phyloP scores from a whole-genome alignment of 2,329 filamentous ascomycete genomes.

The Fusarium paranaense region DNA sequence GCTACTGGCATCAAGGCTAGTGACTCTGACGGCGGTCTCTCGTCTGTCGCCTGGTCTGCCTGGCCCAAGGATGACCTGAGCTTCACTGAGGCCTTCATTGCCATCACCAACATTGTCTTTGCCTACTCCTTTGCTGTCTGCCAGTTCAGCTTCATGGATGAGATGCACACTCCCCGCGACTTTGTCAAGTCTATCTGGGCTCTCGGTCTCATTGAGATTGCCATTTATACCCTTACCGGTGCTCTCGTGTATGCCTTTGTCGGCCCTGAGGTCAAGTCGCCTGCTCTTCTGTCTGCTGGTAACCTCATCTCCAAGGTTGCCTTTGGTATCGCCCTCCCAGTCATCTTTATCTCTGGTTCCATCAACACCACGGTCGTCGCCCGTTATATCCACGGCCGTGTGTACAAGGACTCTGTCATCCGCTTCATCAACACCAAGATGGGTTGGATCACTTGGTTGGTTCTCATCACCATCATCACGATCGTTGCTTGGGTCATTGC shows the following conservation, averaged over 20 bases:
- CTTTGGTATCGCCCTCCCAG: conserved; percentile 77
- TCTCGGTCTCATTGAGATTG: conserved; percentile 71
- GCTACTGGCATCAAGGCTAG: conserved; percentile 65
- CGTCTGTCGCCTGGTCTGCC: conserved; percentile 55
- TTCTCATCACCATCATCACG: conserved; percentile 69
- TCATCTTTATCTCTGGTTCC: conserved; percentile 79
- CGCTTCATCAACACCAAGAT: conserved; percentile 61
- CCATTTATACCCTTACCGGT: conserved; percentile 75
- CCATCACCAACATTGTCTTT: conserved; percentile 76
- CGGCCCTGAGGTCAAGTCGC: conserved; percentile 71
- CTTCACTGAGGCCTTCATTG: conserved; percentile 68
- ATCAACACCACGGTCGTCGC: conserved; percentile 68
- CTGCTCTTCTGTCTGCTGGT: conserved; percentile 75
- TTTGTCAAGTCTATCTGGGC: conserved; percentile 68
- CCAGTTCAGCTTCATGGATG: conserved; percentile 66
- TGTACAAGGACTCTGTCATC: conserved; percentile 57
- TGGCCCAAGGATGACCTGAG: conserved; percentile 59
- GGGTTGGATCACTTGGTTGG: conserved; percentile 68
- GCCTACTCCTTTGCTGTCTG: conserved; percentile 71
- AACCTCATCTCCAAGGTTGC: conserved; percentile 71
- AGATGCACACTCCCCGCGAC: conserved; percentile 62
- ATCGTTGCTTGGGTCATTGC: conserved; percentile 77
- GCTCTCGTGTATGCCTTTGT: conserved; percentile 77
- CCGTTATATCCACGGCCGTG: conserved; percentile 59
- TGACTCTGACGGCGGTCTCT: conserved; percentile 47